Base-by-base conservation (phyloP, 2,329 filamentous ascomycete species). In the Phoma sp. region DNA sequence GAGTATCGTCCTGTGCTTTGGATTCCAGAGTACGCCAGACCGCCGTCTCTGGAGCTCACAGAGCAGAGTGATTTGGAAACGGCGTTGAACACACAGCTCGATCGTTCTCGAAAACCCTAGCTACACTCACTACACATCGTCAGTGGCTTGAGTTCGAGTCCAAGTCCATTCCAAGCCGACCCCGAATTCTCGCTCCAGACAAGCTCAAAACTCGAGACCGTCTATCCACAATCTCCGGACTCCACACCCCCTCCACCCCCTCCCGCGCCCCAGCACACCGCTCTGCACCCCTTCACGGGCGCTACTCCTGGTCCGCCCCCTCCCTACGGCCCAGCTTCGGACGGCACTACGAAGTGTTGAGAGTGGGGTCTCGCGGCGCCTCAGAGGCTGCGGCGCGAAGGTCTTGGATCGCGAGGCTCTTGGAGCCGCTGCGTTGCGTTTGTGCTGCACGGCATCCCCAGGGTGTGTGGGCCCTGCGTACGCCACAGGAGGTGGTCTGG, bases 341-440 rank as follows among this genome's bases (percentile, higher is more conserved):
- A n/a, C 29, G 43, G 27, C 15, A 48, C 21, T 43, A 43, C 33
- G 41, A 27, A 3, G 47, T 57, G 53, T 57, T 57, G 53, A 51
- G 53, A 44, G 53, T 51, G 53, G 53, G 53, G 29, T 29, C 5
- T 43, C 47, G 21, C 38, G 27, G 43, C 37, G 41, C 46, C 52
- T 50, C 41, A 27, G 27, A 27, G n/a, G 13, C 40, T 48, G 25
- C 24, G 29, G 31, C 43, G 38, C 22, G n/a, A 21, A 46, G 22
- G 41, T 43, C 46, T 39, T 43, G 47, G 46, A 15, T 13, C 33
- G 21, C 25, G 32, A 46, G 31, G 36, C 41, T 55, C 32, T 5
- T 46, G 31, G 41, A 50, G 41, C 46, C 41, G 52, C 47, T 55
- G 46, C 37, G n/a, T 51, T 17, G 46, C 12, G 40, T 6, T 45